phyloP scores from a whole-genome alignment of 2,329 filamentous ascomycete species.

The Ascochyta rabiei region DNA sequence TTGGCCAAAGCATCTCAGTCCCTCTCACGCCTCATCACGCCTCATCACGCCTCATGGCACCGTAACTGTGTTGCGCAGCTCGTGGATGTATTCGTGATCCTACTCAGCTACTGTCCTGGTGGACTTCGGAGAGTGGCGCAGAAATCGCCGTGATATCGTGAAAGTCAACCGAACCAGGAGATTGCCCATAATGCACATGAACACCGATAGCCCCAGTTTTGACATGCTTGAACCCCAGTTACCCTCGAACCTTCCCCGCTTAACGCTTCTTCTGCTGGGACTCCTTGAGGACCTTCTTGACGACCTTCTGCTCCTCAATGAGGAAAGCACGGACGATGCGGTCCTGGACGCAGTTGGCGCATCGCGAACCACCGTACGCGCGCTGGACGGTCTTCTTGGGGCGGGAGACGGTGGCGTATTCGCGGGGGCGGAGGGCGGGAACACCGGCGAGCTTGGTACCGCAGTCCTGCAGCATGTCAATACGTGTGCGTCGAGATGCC shows the following conservation, averaged over 20 bases:
- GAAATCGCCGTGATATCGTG: slow-evolving; percentile 47
- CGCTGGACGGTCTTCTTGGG: slow-evolving; percentile 99
- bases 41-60: slow-evolving; percentile 14
- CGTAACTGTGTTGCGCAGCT: slow-evolving; percentile 27
- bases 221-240: slow-evolving; percentile 39
- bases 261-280: slow-evolving; percentile 76
- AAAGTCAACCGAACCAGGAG: slow-evolving; percentile 47
- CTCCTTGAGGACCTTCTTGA: slow-evolving; percentile 99
- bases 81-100: slow-evolving; percentile 43
- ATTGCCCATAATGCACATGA: slow-evolving; percentile 51
- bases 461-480: slow-evolving; percentile 74
- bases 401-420: slow-evolving; percentile 96
- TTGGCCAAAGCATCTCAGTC: too few relatives aligned
- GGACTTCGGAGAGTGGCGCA: slow-evolving; percentile 40
- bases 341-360: slow-evolving; percentile 98
- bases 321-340: slow-evolving; percentile 97
- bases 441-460: slow-evolving; percentile 97
- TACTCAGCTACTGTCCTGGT: slow-evolving; percentile 44
- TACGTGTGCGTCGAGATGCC: slow-evolving; percentile 10
- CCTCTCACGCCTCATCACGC: not conserved
- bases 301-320: slow-evolving; percentile 99
- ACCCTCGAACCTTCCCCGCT: slow-evolving; percentile 33
- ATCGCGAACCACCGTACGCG: slow-evolving; percentile 96
- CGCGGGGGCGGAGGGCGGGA: slow-evolving; percentile 95
- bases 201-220: slow-evolving; percentile 50